These are phyloP conservation scores for Globisporangium canariense DNA, from an alignment of 352 stramenopile genomes.

Conservation along the genomic window DNA sequence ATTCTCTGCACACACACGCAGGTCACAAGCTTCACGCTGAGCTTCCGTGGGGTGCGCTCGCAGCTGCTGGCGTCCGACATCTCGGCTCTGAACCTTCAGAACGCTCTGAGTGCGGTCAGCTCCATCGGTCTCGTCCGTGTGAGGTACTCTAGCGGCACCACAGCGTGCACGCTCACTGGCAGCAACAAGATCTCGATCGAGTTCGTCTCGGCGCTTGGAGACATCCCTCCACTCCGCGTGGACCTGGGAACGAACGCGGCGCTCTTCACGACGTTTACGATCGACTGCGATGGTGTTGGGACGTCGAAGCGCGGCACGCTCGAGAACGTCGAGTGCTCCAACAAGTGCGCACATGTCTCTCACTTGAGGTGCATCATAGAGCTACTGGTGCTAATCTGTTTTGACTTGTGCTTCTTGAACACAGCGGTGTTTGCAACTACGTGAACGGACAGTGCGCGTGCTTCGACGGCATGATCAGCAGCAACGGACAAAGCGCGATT, in stretches of 20 bases:
- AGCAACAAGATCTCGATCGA: conserved; percentile 60
- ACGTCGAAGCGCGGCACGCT: conserved; percentile 55
- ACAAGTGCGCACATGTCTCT: conserved; percentile 44
- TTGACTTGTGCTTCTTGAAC: background rate
- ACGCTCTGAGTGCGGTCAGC: conserved; percentile 34
- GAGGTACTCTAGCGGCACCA: conserved; percentile 44
- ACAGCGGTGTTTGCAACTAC: conserved; percentile 61
- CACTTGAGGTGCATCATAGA: no score
- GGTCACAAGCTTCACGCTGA: conserved; percentile 51
- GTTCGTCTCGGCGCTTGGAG: conserved; percentile 54
- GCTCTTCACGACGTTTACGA: conserved; percentile 42
- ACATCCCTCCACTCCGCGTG: conserved; percentile 48
- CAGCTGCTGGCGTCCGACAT: conserved; percentile 39
- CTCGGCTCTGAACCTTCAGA: conserved; percentile 29
- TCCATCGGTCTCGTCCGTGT: conserved; percentile 44
- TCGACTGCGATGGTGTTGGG: conserved; percentile 52
- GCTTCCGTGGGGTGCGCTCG: conserved; percentile 50
- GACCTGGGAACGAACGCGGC: conserved; percentile 25
- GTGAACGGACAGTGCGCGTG: conserved; percentile 46
- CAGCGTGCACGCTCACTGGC: conserved; percentile 43
- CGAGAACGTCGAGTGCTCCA: conserved; percentile 69
- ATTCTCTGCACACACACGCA: conserved; percentile 45
- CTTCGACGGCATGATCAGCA: conserved; percentile 72
- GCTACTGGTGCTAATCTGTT: conserved; percentile 1
- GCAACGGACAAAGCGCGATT: conserved; percentile 41